phyloP scores from a whole-genome alignment of 2,329 filamentous ascomycete species.

The Aspergillus sp. region DNA sequence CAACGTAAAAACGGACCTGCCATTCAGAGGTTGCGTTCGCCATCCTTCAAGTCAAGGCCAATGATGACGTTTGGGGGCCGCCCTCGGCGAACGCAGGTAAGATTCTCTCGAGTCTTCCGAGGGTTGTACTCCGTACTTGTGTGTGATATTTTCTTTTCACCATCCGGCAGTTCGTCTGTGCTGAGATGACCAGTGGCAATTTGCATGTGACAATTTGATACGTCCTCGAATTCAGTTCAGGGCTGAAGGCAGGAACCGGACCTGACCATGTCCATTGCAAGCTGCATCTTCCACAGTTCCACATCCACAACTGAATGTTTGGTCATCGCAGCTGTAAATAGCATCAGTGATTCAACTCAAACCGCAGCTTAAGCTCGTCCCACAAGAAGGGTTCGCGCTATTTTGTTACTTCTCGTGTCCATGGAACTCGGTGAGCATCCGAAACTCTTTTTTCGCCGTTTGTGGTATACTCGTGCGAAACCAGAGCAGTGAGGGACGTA shows the following conservation, averaged over 20 bases:
- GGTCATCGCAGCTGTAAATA: background rate
- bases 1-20: background rate
- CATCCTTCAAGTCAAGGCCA: background rate
- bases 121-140: background rate
- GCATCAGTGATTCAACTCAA: background rate
- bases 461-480: background rate
- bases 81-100: background rate
- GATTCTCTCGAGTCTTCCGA: background rate
- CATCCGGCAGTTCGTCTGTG: background rate
- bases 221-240: background rate
- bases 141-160: background rate
- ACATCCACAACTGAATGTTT: background rate
- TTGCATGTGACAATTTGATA: background rate
- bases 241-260: background rate
- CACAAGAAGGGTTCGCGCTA: constrained; percentile 7
- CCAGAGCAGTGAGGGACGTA: background rate
- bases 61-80: background rate
- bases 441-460: background rate
- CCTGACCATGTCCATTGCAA: background rate
- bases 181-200: background rate
- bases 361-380: constrained; percentile 1
- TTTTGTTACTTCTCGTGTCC: background rate
- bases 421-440: background rate
- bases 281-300: background rate
- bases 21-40: background rate